These are phyloP conservation scores for Saccharomyces uvarum DNA, from an alignment of 1,139 yeast species.

Conservation along the genomic window DNA sequence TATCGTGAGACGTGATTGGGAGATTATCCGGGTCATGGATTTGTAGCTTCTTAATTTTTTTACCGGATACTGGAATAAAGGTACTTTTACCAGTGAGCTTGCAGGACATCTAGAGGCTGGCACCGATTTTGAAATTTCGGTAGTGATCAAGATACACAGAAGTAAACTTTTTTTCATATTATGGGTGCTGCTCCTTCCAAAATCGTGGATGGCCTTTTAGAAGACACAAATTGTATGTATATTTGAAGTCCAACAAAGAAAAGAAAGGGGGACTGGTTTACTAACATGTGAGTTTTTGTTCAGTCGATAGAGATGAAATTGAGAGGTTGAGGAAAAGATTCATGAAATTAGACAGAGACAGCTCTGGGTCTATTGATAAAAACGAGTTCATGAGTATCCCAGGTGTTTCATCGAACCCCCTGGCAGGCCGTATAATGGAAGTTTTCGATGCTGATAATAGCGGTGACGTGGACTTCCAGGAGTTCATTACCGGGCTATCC, in stretches of 20 bases:
- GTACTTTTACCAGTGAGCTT: background rate
- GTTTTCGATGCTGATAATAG: conserved; percentile 90
- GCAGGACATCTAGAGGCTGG: background rate
- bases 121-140: background rate
- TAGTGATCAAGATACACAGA: background rate
- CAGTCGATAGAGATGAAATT: conserved; percentile 78
- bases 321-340: conserved; percentile 86
- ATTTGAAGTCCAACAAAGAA: background rate
- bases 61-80: background rate
- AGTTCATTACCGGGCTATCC: conserved; percentile 81
- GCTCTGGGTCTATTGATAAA: conserved; percentile 85
- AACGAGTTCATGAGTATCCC: conserved; percentile 89
- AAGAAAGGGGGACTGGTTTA: background rate
- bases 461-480: conserved; percentile 93
- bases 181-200: conserved; percentile 70
- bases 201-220: conserved; percentile 58
- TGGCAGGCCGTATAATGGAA: conserved; percentile 84
- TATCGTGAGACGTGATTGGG: background rate
- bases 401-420: conserved; percentile 82
- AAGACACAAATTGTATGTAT: conserved; percentile 59
- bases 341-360: conserved; percentile 90
- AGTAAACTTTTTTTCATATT: conserved; percentile 1
- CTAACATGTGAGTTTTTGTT: background rate
- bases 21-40: background rate
- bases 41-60: background rate